phyloP scores from a whole-genome alignment of 345 rosid species.

The Punica granatum region DNA sequence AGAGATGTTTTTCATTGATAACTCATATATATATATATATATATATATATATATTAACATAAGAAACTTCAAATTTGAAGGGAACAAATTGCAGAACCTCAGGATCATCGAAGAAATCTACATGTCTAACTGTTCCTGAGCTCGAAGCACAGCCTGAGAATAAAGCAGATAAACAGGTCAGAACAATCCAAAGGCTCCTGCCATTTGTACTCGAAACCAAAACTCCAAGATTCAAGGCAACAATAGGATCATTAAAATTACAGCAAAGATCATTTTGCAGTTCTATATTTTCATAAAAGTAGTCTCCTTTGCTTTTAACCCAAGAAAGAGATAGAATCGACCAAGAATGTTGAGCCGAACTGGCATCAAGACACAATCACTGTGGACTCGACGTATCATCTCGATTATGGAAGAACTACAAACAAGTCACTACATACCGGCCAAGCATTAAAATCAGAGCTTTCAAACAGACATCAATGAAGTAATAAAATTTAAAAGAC shows the following conservation, averaged over 20 bases:
- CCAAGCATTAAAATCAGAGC: neutral
- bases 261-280: neutral
- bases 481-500: neutral
- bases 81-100: conserved; percentile 10
- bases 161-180: conserved; percentile 2
- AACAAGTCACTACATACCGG: neutral
- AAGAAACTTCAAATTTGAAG: neutral
- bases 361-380: neutral
- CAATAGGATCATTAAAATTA: neutral
- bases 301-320: neutral
- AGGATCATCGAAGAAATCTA: conserved; percentile 52
- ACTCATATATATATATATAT: no score
- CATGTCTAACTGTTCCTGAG: conserved; percentile 53
- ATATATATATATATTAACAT: no score
- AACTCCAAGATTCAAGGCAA: neutral
- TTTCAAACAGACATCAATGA: neutral
- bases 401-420: neutral
- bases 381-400: neutral
- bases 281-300: neutral
- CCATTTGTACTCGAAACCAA: neutral
- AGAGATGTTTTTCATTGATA: neutral
- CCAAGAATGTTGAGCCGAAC: neutral
- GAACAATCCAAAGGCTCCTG: neutral
- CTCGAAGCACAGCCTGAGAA: conserved; percentile 52
- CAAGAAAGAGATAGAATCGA: neutral